Percentiles rank a stretch among this genome's conserved stretches.
phyloP scores from a whole-genome alignment of 768 basidiomycete genomes.

The Phanerochaete carnosa region DNA sequence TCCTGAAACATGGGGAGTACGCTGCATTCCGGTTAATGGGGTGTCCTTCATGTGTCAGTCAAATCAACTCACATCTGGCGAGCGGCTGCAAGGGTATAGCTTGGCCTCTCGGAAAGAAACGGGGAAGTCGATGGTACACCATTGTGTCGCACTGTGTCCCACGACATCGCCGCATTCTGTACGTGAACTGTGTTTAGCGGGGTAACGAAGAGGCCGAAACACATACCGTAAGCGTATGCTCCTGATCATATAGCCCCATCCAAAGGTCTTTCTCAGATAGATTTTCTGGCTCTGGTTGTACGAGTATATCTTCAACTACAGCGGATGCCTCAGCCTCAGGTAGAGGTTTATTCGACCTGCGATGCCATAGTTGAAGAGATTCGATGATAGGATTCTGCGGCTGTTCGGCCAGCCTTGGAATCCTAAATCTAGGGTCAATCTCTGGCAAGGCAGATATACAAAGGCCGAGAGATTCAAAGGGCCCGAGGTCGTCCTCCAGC shows the following conservation, averaged over 20 bases:
- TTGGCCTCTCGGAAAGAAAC: conserved; percentile 69
- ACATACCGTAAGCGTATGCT: not conserved
- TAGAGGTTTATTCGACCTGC: not conserved
- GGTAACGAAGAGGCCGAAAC: not conserved
- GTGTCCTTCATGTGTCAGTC: not conserved
- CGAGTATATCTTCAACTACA: not conserved
- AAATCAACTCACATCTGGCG: conserved; percentile 52
- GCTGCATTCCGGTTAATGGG: conserved; percentile 31
- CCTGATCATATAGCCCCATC: not conserved
- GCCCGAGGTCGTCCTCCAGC: not conserved
- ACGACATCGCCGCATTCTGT: conserved; percentile 37
- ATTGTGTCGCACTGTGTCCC: conserved; percentile 47
- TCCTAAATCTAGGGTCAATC: conserved; percentile 41
- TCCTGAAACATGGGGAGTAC: conserved; percentile 44
- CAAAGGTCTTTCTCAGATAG: conserved; percentile 3
- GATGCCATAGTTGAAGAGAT: conserved; percentile 33
- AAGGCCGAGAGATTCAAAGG: not conserved
- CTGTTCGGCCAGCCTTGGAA: conserved; percentile 63
- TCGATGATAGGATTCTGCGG: conserved; percentile 81
- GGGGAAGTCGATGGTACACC: conserved; percentile 31
- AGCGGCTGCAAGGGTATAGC: conserved; percentile 49
- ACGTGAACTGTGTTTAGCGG: not conserved
- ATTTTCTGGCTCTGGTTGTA: not conserved
- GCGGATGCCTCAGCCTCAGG: not conserved
- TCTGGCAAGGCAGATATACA: conserved; percentile 9